These are phyloP conservation scores for Fusarium pseudocircinatum DNA, from an alignment of 2,329 filamentous ascomycete species.

Conservation along the genomic window DNA sequence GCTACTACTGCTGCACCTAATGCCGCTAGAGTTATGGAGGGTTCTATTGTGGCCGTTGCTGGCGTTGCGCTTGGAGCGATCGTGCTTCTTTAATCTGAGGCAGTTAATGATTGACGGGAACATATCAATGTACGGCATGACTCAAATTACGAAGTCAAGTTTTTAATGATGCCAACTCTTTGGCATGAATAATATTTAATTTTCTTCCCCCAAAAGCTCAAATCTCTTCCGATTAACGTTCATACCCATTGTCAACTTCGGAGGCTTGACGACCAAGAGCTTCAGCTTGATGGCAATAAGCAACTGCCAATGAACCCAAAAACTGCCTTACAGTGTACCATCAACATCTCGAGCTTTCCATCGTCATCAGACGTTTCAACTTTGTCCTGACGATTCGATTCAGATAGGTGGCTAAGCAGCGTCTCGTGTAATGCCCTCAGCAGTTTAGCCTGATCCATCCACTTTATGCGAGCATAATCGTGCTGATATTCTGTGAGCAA, in stretches of 20 bases:
- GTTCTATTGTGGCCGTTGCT: neutral
- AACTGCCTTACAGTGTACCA: neutral
- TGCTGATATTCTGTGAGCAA: constrained; percentile 11
- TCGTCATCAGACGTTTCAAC: neutral
- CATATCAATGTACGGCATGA: neutral
- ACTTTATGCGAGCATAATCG: neutral
- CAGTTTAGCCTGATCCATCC: neutral
- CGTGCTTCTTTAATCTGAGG: neutral
- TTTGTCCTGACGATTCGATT: neutral
- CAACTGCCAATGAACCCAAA: constrained; percentile 1
- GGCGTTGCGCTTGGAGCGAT: constrained; percentile 15
- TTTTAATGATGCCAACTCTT: neutral
- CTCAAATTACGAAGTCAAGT: neutral
- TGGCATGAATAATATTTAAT: neutral
- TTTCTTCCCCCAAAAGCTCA: neutral
- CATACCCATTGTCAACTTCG: neutral
- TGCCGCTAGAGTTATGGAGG: neutral
- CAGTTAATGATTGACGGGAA: neutral
- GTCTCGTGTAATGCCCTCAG: neutral
- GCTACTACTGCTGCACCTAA: constrained; percentile 2
- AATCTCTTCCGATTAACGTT: rapidly evolving
- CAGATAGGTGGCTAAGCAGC: neutral
- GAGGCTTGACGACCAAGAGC: neutral
- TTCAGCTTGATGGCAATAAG: neutral
- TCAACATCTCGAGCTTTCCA: neutral